Evolutionary conservation across 2,329 filamentous ascomycete species (phyloP), one percentile per base, ranked within the genome.

Genomic region (Pyrenochaeta sp.): DNA sequence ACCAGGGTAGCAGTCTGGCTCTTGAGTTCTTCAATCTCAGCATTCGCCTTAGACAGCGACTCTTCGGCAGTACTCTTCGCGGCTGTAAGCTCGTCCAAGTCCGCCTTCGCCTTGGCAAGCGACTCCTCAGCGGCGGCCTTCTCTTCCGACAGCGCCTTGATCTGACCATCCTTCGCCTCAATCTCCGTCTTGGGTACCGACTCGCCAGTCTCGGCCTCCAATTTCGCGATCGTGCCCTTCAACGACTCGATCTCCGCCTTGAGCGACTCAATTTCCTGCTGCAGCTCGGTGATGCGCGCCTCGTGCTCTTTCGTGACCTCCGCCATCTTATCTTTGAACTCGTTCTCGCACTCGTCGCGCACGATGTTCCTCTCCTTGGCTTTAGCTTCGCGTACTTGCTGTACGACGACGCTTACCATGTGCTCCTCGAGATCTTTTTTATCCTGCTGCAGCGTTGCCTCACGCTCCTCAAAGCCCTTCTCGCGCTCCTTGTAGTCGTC

Each of bases 341-440:
- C 73, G 42, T 61, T 50, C 61, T 77, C 71, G 53, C 68, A 74
- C 60, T 77, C 71, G 7, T 74, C 73, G 47, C 65, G 70, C n/a
- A 78, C 75, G 24, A 67, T 66, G 49, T 65, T 71, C 24, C 76
- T 62, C 64, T 78, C 76, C 61, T 75, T 74, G 42, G 70, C 69
- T 57, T 76, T 77, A 24, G 76, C 76, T 50, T 79, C 76, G 46
- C 72, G 75, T 15, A 79, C 75, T 56, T 78, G 77, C 61, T 79
- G 75, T 42, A 79, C 76, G 36, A 79, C 75, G 19, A 78, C 75
- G 39, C 72, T 76, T 45, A 79, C 77, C 76, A 79, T 78, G 65
- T 79, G 76, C 62, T 78, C 76, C 64, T 78, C 77, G 6, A 78
- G 64, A 25, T 74, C 72, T 64, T 74, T 74, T 68, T 78, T 79